These are phyloP conservation scores for Cladophialophora yegresii DNA, from an alignment of 2,329 filamentous ascomycete genomes.

Conservation along the genomic window DNA sequence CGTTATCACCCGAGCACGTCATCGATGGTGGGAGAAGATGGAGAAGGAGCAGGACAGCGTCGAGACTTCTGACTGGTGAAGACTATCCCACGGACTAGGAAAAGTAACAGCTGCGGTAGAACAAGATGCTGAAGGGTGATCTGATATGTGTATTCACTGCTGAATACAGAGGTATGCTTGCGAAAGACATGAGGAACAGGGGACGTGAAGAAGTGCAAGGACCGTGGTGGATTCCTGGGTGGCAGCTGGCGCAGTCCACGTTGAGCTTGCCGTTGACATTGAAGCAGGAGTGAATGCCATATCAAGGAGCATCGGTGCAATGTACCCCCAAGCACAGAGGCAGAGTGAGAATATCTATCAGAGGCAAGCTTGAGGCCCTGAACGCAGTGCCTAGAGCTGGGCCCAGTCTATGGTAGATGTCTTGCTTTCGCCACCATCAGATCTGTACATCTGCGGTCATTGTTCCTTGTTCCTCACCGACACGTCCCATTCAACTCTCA, in stretches of 20 bases:
- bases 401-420: no score
- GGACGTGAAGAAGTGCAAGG: background rate
- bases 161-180: background rate
- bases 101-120: background rate
- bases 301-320: no score
- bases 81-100: background rate
- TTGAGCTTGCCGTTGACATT: background rate
- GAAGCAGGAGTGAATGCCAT: background rate
- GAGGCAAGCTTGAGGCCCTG: background rate
- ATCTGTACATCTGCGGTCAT: background rate
- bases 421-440: background rate
- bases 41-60: background rate
- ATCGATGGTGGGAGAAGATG: background rate
- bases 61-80: background rate
- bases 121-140: background rate
- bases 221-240: background rate
- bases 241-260: background rate
- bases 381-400: background rate
- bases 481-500: background rate
- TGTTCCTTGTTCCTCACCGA: background rate
- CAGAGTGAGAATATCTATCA: background rate
- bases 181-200: background rate
- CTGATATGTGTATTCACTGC: background rate
- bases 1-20: background rate
- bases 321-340: no score